Base-by-base conservation (phyloP, 1,284 basidiomycete genomes). In the Porphyrellus sp. region DNA sequence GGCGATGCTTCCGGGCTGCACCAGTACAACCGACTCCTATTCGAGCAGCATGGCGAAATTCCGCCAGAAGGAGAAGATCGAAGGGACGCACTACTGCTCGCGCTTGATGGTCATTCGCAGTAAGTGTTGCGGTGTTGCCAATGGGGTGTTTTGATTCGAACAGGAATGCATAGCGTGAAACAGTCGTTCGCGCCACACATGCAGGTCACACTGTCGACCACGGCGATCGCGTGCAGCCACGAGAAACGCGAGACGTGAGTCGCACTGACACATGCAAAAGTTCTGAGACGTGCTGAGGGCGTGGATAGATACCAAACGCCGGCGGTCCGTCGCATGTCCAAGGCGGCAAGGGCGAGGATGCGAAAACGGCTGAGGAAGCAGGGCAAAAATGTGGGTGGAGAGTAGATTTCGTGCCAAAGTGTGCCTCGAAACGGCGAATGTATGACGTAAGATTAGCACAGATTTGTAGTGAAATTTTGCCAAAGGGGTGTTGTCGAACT, bases 1-100 rank as follows among this genome's bases (percentile, higher is more conserved):
- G 63, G 72, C 2, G 63, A 72, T 16, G 65, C 79, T 21, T 66
- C 69, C 11, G 82, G 87, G 5, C 69, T 94, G 42, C 83, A 91
- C 70, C 91, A 94, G 65, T 93, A 93, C 70, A 93, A 90, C 59
- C 77, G 86, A 56, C 70, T 87, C 16, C 82, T 84, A 0, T 77
- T 68, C 40, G 66, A 91, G 28, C 81, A 83, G 54, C 76, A 72
- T n/a, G 60, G 68, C 33, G 64, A 27, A 8, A 54, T 63, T 12
- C 53, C 60, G 12, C 54, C 53, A 34, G 65, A 63, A 15, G 72
- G 70, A 18, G 64, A 73, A 51, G 67, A 70, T 8, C 68, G 74
- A 28, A 49, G 60, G 25, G 61, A 70, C 44, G 74, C 74, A 35
- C 59, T 77, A 15, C 63, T 64, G 0, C 45, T 53, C 21, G 77